phyloP scores from a whole-genome alignment of 306 rosid genomes.

The Sophora flavescens region DNA sequence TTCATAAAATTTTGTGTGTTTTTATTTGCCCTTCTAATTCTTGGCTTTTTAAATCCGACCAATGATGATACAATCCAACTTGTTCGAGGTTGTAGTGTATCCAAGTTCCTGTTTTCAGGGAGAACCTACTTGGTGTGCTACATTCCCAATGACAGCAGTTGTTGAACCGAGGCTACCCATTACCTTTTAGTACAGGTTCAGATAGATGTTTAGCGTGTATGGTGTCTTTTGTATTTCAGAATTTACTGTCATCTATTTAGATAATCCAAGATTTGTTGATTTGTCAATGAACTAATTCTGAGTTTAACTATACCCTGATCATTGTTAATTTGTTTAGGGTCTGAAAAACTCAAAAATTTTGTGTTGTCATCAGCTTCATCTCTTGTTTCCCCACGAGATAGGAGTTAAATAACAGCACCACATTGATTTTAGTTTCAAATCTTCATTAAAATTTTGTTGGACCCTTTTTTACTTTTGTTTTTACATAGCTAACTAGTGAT shows the following conservation, averaged over 20 bases:
- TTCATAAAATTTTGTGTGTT: no score
- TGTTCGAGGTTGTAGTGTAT: conserved; percentile 49
- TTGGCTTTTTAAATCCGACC: not conserved
- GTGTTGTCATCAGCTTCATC: conserved; percentile 93
- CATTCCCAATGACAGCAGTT: conserved; percentile 51
- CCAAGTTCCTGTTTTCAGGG: conserved; percentile 55
- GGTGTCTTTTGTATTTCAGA: not conserved
- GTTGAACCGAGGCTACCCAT: conserved; percentile 45
- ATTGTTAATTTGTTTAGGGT: conserved; percentile 41
- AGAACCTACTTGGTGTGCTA: conserved; percentile 62
- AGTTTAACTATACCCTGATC: conserved; percentile 65
- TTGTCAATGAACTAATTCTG: not conserved
- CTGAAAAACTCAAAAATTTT: conserved; percentile 64
- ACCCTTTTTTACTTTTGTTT: not conserved
- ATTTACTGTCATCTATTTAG: no score
- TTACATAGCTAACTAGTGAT: no score
- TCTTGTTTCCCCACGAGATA: conserved; percentile 47
- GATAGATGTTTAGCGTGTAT: not conserved
- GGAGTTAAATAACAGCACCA: conserved; percentile 87
- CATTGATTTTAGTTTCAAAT: not conserved
- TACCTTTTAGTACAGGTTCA: not conserved
- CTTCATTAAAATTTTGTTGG: not conserved
- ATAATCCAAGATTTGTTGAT: no score
- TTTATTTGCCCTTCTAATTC: not conserved
- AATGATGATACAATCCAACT: conserved; percentile 63